Base-by-base conservation (phyloP, 2,329 filamentous ascomycete genomes). In the Aciculosporium take region DNA sequence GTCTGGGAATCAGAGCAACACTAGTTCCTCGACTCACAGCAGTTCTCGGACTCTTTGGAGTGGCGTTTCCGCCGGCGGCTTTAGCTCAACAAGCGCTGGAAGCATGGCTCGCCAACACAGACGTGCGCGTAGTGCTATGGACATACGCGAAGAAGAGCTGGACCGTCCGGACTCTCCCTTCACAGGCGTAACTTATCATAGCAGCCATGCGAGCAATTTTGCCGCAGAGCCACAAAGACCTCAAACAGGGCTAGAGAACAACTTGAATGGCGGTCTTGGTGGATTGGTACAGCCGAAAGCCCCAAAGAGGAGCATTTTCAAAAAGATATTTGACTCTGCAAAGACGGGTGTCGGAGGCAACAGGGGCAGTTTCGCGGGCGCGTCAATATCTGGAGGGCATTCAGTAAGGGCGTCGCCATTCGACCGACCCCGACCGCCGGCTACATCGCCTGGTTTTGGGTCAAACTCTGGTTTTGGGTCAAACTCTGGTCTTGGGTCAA, bases 51-150 rank as follows among this genome's bases (percentile, higher is more conserved):
- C 85, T 53, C 61, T 98, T 33, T 95, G 95, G 89, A 96, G 89
- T 58, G 91, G 89, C 3, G 72, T 76, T 40, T 96, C 91, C 40
- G 91, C 91, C 0, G 80, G 88, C 39, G 89, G 75, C 10, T 86
- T 95, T 61, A 96, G 89, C 58, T 84, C 87, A 39, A 96, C 91
- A 13, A 96, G 91, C 61, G 91, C 91, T 13, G 91, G 88, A 41
- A 96, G 89, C 61, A 76, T 93, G 48, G 88, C 87, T 24, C 77
- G 88, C 46, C 83, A 84, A 54, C 81, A 80, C 54, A 61, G 69
- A 49, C 56, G 79, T 46, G 70, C 80, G 13, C 74, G 76, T 48
- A 85, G 80, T 53, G 76, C 77, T 3, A 61, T 84, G 49, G 79
- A 75, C 31, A 69, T 72, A 42, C 69, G 73, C 20, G 76, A 75